A percentile compares a stretch with the other conserved stretches of the same genome.
Conservation (phyloP, 768 basidiomycete species). For the Lepiota brunneoincarnata region DNA sequence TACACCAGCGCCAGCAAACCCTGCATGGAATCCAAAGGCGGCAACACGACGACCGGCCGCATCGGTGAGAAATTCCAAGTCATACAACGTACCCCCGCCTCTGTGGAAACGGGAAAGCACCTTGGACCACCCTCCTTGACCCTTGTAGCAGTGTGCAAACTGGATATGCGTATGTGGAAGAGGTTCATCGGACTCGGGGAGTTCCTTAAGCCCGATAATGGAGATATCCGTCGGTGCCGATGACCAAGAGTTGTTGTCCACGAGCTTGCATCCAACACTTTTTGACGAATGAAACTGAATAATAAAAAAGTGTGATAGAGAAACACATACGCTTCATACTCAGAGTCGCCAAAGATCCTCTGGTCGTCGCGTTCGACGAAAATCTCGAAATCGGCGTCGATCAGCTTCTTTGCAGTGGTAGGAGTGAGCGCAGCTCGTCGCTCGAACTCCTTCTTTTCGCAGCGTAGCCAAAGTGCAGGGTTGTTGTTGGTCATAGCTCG, state of each 20-base stretch:
- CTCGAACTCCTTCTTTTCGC: constrained; percentile 96
- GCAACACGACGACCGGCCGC: constrained; percentile 85
- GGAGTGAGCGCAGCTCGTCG: constrained; percentile 92
- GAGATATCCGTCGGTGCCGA: constrained; percentile 68
- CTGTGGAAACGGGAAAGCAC: constrained; percentile 83
- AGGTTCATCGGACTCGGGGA: constrained; percentile 79
- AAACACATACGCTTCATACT: constrained; percentile 83
- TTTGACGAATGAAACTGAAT: constrained; percentile 24
- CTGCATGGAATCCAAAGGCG: constrained; percentile 97
- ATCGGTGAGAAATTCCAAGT: constrained; percentile 93
- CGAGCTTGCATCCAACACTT: constrained; percentile 89
- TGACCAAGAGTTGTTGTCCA: constrained; percentile 87
- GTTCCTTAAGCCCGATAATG: constrained; percentile 96
- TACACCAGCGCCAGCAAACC: constrained; percentile 96
- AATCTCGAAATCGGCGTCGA: constrained; percentile 89
- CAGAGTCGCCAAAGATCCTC: constrained; percentile 89
- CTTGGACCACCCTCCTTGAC: constrained; percentile 88
- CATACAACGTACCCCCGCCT: constrained; percentile 86
- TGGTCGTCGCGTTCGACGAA: constrained; percentile 91
- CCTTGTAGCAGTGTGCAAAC: constrained; percentile 97
- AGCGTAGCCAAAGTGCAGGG: constrained; percentile 83
- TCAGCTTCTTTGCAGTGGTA: constrained; percentile 81
- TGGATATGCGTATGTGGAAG: constrained; percentile 95
- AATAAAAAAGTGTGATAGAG: constrained; percentile 3
- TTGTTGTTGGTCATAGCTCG: constrained; percentile 45